These are phyloP conservation scores for Kazachstania kunashirensis DNA, from an alignment of 805 yeast species.

Conservation along the genomic window DNA sequence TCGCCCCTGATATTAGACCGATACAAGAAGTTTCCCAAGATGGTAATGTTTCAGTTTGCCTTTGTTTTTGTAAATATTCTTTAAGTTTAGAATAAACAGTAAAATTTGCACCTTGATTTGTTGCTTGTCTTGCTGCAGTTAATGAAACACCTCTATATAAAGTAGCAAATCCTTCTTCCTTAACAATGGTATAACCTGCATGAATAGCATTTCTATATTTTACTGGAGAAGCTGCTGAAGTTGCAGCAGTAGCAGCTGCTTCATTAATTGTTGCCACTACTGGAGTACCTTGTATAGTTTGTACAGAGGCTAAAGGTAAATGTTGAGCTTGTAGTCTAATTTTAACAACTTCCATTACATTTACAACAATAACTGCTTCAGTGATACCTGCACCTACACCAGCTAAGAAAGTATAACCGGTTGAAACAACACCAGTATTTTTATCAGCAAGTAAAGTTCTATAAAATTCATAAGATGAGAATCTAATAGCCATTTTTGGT, in stretches of 20 bases:
- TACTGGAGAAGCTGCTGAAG: constrained; percentile 41
- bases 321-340: constrained; percentile 94
- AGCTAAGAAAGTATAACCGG: constrained; percentile 72
- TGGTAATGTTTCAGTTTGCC: constrained; percentile 53
- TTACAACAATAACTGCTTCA: constrained; percentile 89
- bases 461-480: constrained; percentile 86
- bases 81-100: constrained; percentile 86
- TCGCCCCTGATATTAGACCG: constrained; percentile 90
- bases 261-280: constrained; percentile 4
- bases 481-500: constrained; percentile 96
- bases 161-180: constrained; percentile 85
- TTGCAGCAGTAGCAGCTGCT: constrained; percentile 3
- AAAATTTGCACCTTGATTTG: constrained; percentile 97
- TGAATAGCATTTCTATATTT: constrained; percentile 90
- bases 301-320: constrained; percentile 29
- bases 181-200: constrained; percentile 71
- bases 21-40: constrained; percentile 89
- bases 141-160: constrained; percentile 89
- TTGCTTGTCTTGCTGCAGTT: constrained; percentile 96
- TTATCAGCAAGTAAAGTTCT: constrained; percentile 54
- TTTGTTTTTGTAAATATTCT: constrained; percentile 55
- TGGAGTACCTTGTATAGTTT: constrained; percentile 5
- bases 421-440: constrained; percentile 54
- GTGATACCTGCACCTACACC: constrained; percentile 98
- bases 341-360: constrained; percentile 96